A percentile compares a stretch with the other conserved stretches of the same genome.
Conservation (phyloP, 768 basidiomycete genomes). For the Neoboletus brunneissimus region DNA sequence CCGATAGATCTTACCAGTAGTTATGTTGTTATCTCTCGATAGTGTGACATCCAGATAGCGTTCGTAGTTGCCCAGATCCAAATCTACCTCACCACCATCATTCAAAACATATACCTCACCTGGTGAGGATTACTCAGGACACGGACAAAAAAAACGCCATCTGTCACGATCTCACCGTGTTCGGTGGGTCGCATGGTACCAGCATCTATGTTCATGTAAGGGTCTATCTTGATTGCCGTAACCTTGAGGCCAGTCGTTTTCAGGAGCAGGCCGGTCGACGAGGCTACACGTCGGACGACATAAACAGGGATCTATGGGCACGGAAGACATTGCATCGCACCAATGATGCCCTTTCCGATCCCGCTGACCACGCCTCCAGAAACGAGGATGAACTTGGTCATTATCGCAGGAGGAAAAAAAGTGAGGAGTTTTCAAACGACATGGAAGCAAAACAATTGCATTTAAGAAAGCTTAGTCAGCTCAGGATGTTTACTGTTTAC, state of each 20-base stretch:
- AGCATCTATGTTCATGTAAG: slow-evolving; percentile 99
- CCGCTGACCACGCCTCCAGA: slow-evolving; percentile 98
- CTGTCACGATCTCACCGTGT: slow-evolving; percentile 64
- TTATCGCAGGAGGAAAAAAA: slow-evolving; percentile 29
- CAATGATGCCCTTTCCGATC: slow-evolving; percentile 99
- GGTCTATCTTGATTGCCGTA: slow-evolving; percentile 99
- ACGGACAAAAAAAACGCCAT: background rate
- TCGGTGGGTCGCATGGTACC: slow-evolving; percentile 99
- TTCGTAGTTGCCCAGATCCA: slow-evolving; percentile 98
- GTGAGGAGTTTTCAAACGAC: slow-evolving; percentile 2
- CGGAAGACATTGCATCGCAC: slow-evolving; percentile 46
- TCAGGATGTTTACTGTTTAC: background rate
- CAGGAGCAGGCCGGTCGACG: slow-evolving; percentile 91
- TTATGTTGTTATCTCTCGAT: slow-evolving; percentile 95
- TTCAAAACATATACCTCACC: slow-evolving; percentile 98
- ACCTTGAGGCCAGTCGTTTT: slow-evolving; percentile 96
- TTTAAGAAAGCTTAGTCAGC: slow-evolving; percentile 16
- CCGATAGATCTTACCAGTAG: slow-evolving; percentile 96
- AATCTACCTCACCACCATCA: slow-evolving; percentile 96
- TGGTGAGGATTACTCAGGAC: slow-evolving; percentile 33
- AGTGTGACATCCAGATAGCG: slow-evolving; percentile 95
- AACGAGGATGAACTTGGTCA: slow-evolving; percentile 97
- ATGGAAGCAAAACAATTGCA: background rate
- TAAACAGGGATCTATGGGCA: slow-evolving; percentile 18
- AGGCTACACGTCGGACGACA: slow-evolving; percentile 55